These are phyloP conservation scores for Rhizopogon roseolus DNA, from an alignment of 768 basidiomycete genomes.

Conservation along the genomic window DNA sequence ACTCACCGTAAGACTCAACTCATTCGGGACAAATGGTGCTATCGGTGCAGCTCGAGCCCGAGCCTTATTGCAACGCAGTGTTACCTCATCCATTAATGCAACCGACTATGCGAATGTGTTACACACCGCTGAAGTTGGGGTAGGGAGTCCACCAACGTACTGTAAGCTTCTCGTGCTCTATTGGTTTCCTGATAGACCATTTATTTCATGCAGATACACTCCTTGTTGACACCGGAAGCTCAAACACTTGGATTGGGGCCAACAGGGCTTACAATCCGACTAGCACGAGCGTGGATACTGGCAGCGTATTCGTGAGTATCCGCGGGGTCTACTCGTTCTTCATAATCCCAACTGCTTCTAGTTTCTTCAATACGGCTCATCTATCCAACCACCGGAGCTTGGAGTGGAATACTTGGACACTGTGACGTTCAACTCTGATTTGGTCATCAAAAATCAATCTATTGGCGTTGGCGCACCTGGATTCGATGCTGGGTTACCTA, in stretches of 20 bases:
- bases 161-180: background rate
- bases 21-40: background rate
- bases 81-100: conserved; percentile 3
- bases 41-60: background rate
- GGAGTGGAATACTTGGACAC: too few relatives aligned
- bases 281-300: conserved; percentile 35
- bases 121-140: conserved; percentile 10
- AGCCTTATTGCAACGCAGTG: background rate
- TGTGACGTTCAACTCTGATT: too few relatives aligned
- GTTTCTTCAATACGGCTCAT: too few relatives aligned
- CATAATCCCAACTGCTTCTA: too few relatives aligned
- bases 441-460: too few relatives aligned
- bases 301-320: conserved; percentile 21
- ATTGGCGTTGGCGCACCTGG: too few relatives aligned
- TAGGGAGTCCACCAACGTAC: conserved; percentile 10
- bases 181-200: background rate
- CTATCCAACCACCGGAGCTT: too few relatives aligned
- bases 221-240: conserved; percentile 25
- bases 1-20: conserved; percentile 2
- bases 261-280: conserved; percentile 37
- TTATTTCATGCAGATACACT: conserved; percentile 9
- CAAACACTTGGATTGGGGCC: conserved; percentile 52
- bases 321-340: too few relatives aligned
- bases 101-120: conserved; percentile 8
- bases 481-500: too few relatives aligned